These are phyloP conservation scores for Salix purpurea DNA, from an alignment of 345 rosid species.

Conservation along the genomic window DNA sequence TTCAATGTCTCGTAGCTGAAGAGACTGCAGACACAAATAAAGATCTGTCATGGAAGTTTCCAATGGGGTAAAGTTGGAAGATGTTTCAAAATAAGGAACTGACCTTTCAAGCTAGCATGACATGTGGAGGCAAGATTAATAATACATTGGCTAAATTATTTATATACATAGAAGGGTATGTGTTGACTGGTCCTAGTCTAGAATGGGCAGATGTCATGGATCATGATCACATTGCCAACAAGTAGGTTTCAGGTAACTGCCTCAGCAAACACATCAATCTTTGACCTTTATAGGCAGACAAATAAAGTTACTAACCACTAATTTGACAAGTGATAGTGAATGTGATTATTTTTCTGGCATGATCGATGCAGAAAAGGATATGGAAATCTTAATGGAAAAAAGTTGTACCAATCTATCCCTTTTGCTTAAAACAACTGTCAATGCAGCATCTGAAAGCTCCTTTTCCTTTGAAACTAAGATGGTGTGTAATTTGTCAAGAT, in stretches of 20 bases:
- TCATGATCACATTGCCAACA: neutral
- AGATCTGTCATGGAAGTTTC: neutral
- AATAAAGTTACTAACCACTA: neutral
- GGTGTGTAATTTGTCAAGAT: constrained; percentile 31
- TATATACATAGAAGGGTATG: too few species aligned
- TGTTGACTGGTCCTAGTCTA: neutral
- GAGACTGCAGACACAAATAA: constrained; percentile 41
- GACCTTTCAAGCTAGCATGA: neutral
- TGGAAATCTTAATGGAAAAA: neutral
- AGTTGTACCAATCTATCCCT: constrained; percentile 62
- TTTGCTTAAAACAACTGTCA: constrained; percentile 41
- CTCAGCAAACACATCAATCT: neutral
- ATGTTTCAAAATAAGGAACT: neutral
- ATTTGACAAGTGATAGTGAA: neutral
- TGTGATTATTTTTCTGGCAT: neutral
- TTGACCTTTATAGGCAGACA: neutral
- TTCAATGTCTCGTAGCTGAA: constrained; percentile 54
- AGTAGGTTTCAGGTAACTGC: neutral
- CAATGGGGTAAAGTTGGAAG: neutral
- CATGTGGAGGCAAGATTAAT: neutral
- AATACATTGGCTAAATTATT: neutral
- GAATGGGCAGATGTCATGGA: neutral
- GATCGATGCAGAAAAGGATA: neutral
- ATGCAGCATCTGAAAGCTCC: constrained; percentile 45
- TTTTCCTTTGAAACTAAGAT: constrained; percentile 40